phyloP scores from a whole-genome alignment of 2,329 filamentous ascomycete species.

The Alternaria sp. region DNA sequence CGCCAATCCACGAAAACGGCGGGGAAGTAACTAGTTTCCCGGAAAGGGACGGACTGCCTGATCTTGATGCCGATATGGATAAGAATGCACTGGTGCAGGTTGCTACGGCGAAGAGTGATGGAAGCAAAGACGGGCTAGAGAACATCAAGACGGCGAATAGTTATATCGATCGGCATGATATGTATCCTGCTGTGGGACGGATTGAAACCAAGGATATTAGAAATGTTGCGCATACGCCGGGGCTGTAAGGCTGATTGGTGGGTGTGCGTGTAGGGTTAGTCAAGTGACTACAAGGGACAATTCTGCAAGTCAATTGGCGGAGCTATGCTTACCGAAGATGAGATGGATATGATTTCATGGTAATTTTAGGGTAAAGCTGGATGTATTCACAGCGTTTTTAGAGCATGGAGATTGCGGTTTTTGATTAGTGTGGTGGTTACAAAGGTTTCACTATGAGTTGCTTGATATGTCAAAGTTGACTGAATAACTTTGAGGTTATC shows the following conservation, averaged over 20 bases:
- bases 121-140: conserved; percentile 28
- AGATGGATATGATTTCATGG: neutral
- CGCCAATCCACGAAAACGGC: conserved; percentile 22
- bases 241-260: conserved; percentile 2
- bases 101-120: conserved; percentile 38
- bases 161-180: conserved; percentile 55
- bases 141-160: conserved; percentile 48
- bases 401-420: neutral
- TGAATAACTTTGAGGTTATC: neutral
- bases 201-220: conserved; percentile 53
- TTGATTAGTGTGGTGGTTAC: neutral
- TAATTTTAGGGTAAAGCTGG: neutral
- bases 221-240: conserved; percentile 36
- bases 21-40: conserved; percentile 18
- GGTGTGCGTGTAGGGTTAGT: neutral
- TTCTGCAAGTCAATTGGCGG: neutral
- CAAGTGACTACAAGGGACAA: neutral
- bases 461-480: neutral
- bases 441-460: neutral
- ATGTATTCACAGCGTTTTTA: neutral
- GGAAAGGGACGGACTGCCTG: conserved; percentile 8
- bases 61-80: conserved; percentile 17
- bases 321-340: neutral
- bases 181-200: conserved; percentile 50
- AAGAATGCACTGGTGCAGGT: conserved; percentile 41